Percentiles rank a stretch among this genome's conserved stretches.
These are phyloP conservation scores for Aspergillus tamarii DNA, from an alignment of 2,329 filamentous ascomycete species.

Conservation along the genomic window DNA sequence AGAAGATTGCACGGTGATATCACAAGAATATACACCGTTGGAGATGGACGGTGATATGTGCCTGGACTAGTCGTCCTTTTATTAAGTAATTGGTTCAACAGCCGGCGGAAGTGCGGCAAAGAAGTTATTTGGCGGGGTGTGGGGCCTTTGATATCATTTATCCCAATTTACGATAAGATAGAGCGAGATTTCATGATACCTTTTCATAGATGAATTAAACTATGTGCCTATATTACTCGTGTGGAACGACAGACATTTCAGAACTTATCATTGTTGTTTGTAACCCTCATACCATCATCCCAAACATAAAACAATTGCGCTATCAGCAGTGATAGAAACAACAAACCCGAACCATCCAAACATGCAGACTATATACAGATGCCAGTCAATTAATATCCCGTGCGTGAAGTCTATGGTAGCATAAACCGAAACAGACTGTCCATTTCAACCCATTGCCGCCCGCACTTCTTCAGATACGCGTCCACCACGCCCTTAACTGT, in stretches of 20 bases:
- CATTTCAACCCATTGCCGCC: slow-evolving; percentile 92
- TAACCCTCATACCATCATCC: slow-evolving; percentile 17
- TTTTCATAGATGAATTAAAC: background rate
- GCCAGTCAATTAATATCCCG: slow-evolving; percentile 15
- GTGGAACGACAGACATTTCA: background rate
- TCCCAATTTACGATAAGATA: background rate
- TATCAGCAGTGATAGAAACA: slow-evolving; percentile 14
- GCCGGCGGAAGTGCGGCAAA: slow-evolving; percentile 2
- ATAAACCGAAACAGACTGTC: slow-evolving; percentile 73
- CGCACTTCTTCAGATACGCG: slow-evolving; percentile 84
- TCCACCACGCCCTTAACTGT: slow-evolving; percentile 79
- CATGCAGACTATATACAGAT: slow-evolving; percentile 30
- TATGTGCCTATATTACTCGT: background rate
- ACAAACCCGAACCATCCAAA: slow-evolving; percentile 10
- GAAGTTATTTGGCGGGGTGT: slow-evolving; percentile 18
- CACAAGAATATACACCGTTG: background rate
- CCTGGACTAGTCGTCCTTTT: background rate
- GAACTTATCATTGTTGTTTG: slow-evolving; percentile 8
- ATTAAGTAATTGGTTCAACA: background rate
- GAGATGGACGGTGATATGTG: background rate
- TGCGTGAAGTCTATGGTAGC: slow-evolving; percentile 47
- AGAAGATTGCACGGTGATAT: background rate
- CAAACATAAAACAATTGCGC: slow-evolving; percentile 12
- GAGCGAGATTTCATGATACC: background rate
- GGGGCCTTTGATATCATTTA: slow-evolving; percentile 7